Evolutionary conservation across 2,329 filamentous ascomycete species (phyloP).

Genomic region (Reticulascus tulasneorum): DNA sequence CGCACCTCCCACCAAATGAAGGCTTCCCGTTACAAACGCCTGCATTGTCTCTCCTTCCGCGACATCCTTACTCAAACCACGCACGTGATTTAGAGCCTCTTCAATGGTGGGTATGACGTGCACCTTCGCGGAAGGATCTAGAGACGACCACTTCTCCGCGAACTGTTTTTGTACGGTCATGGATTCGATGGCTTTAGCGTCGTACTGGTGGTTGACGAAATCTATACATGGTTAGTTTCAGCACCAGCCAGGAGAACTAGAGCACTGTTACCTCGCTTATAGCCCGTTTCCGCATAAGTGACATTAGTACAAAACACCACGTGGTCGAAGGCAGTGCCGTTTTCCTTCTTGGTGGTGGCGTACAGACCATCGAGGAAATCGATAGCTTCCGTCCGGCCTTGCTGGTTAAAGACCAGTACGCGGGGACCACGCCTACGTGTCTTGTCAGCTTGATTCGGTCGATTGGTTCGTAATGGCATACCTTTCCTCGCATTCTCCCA

Average conservation of each 20-base stretch:
- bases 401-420: slow-evolving; percentile 85
- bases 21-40: slow-evolving; percentile 54
- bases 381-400: slow-evolving; percentile 52
- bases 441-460: slow-evolving; percentile 30
- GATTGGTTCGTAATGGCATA: too few species aligned
- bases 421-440: slow-evolving; percentile 1
- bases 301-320: slow-evolving; percentile 85
- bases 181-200: slow-evolving; percentile 46
- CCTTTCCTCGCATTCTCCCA: slow-evolving; percentile 36
- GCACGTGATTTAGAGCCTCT: slow-evolving; percentile 41
- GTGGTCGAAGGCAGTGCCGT: slow-evolving; percentile 55
- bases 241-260: slow-evolving; percentile 12
- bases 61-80: slow-evolving; percentile 16
- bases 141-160: slow-evolving; percentile 43
- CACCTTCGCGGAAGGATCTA: slow-evolving; percentile 44
- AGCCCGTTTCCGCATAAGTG: slow-evolving; percentile 46
- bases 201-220: slow-evolving; percentile 52
- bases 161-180: slow-evolving; percentile 51
- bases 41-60: slow-evolving; percentile 33
- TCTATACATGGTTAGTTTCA: slow-evolving; percentile 28
- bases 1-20: slow-evolving; percentile 58
- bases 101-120: slow-evolving; percentile 48
- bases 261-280: slow-evolving; percentile 39
- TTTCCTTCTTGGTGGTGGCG: slow-evolving; percentile 42
- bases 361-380: slow-evolving; percentile 47